Evolutionary conservation across 805 yeast species (phyloP), one percentile per base, ranked within the genome.

Genomic region (Hanseniaspora lachancei): DNA sequence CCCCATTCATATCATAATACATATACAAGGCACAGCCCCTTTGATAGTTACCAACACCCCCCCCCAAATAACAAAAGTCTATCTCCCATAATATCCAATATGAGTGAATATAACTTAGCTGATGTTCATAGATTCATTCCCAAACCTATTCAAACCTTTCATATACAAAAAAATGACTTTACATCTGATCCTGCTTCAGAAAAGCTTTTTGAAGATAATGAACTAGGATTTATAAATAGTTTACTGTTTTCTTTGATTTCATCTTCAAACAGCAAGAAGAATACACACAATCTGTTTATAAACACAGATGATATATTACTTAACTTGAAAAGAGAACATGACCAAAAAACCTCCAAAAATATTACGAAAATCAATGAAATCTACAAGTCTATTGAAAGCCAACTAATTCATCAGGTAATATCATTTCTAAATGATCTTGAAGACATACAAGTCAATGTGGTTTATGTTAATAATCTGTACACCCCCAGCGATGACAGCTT

Each of bases 401-500:
- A 34, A 10, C 38, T 50, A 7, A 42, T 41, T 10, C 49, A 51
- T 24, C 23, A 51, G 20, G 27, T 51, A 3, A 51, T 51, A 12
- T 15, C 34, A 10, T 51, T 43, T 18, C 16, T 42, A 35, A 51
- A 47, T 20, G 27, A 36, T 21, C 16, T 51, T 3, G 48, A 36
- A 4, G 23, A 43, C 18, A 34, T 51, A n/a, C 16, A 41, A n/a
- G 55, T 43, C 7, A 51, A 51, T 43, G 43, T 51, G 24, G 15
- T 51, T 5, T 51, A 51, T 36, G 39, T 51, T 3, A 51, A 43
- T 20, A 43, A 51, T 18, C 21, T 41, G 5, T 51, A 51, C 27
- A 51, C 55, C 2, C 55, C 55, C 7, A 36, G 23, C 13, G 55
- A 51, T 27, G 55, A 51, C 21, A n/a, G n/a, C n/a, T 51, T 51